These are phyloP conservation scores for Quercus parvula DNA, from an alignment of 306 rosid species.

Conservation along the genomic window DNA sequence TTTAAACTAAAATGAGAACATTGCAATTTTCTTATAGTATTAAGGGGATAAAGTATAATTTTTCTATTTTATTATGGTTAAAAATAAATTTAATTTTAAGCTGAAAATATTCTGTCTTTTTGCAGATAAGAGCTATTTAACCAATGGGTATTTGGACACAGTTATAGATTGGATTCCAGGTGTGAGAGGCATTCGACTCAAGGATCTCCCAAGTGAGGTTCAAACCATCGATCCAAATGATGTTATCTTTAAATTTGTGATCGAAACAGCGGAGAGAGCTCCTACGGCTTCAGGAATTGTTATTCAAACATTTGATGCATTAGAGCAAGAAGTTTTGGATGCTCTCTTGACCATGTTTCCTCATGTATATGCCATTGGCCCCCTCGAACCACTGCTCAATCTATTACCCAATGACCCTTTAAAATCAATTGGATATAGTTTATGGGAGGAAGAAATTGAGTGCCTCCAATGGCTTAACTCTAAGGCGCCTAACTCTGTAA, in stretches of 20 bases:
- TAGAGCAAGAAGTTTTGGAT: constrained; percentile 5
- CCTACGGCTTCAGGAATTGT: not conserved
- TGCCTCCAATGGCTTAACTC: constrained; percentile 6
- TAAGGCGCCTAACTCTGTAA: not conserved
- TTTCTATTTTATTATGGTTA: no score
- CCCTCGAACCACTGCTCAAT: not conserved
- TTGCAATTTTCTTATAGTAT: no score
- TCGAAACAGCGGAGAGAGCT: not conserved
- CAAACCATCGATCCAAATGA: not conserved
- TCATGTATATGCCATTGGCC: not conserved
- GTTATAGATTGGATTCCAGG: constrained; percentile 12
- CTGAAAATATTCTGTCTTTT: not conserved
- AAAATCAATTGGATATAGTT: not conserved
- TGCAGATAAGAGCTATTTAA: constrained; percentile 8
- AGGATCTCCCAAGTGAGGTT: not conserved
- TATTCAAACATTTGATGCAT: not conserved
- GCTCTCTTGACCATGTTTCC: constrained; percentile 1
- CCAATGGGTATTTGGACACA: constrained; percentile 2
- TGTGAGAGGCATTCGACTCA: not conserved
- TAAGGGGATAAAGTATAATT: no score
- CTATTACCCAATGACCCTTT: not conserved
- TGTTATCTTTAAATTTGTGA: not conserved
- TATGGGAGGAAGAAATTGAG: constrained; percentile 4
- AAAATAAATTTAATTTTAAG: no score
- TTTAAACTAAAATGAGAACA: no score